Evolutionary conservation across 2,329 filamentous ascomycete species (phyloP).

Genomic region (Trichophyton equinum): DNA sequence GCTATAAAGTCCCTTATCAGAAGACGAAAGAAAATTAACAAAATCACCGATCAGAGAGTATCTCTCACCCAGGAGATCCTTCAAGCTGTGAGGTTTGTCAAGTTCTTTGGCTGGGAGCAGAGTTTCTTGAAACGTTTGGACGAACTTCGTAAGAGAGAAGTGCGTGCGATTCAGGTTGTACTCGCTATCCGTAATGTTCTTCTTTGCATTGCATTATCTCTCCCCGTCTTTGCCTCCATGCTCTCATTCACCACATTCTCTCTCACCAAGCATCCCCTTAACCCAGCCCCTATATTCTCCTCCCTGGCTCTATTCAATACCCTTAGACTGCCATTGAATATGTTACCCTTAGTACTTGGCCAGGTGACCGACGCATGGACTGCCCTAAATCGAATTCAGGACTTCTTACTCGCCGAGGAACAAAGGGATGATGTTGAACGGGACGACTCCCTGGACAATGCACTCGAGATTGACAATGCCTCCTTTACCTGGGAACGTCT

Average conservation of each 20-base stretch:
- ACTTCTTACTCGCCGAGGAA: constrained; percentile 80
- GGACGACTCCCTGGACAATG: constrained; percentile 41
- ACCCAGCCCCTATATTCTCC: constrained; percentile 74
- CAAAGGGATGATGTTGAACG: constrained; percentile 56
- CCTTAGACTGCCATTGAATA: constrained; percentile 75
- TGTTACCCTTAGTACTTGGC: constrained; percentile 76
- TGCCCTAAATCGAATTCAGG: constrained; percentile 72
- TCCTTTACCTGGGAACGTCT: constrained; percentile 74
- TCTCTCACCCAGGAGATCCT: constrained; percentile 86
- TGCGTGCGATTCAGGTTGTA: constrained; percentile 70
- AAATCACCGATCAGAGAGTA: constrained; percentile 84
- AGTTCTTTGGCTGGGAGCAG: constrained; percentile 91
- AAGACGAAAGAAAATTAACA: constrained; percentile 72
- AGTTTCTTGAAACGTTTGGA: constrained; percentile 68
- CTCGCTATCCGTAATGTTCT: constrained; percentile 75
- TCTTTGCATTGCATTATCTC: constrained; percentile 65
- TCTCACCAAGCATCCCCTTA: constrained; percentile 52
- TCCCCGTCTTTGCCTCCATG: constrained; percentile 93
- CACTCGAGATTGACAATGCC: constrained; percentile 57
- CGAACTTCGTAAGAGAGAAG: constrained; percentile 62
- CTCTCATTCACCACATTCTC: constrained; percentile 75
- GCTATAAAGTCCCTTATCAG: constrained; percentile 66
- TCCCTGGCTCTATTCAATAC: constrained; percentile 90
- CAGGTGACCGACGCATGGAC: constrained; percentile 83
- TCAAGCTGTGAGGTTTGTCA: constrained; percentile 84